Base-by-base conservation (phyloP, 208 protist genomes). In the Vickermania ingenoplastis region DNA sequence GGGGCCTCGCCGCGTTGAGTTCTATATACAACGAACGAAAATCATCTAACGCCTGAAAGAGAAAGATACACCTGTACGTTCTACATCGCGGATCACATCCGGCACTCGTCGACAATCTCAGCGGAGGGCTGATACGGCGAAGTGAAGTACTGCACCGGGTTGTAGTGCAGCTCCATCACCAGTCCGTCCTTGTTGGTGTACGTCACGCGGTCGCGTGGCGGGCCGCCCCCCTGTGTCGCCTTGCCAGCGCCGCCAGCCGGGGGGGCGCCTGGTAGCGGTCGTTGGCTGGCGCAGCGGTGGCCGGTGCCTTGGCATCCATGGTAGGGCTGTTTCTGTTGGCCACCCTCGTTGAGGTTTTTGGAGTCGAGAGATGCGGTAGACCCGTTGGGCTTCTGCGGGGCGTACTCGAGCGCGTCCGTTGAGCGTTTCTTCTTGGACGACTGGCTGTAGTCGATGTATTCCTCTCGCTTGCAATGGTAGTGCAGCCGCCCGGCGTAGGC, bases 391-490 rank as follows among this genome's bases (percentile, higher is more conserved):
- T 53, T 49, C 29, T 49, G 11, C 5, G 26, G 31, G 11, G 21
- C 26, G 54, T 45, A 21, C 23, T 17, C 11, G 14, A 21, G 23
- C 24, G 24, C 5, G 36, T 17, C 25, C 17, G 36, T 14, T 53
- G 23, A 29, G 27, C 54, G 24, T 7, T 45, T 26, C 54, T 59
- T 59, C 29, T 45, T 45, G 13, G 54, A 17, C 14, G 54, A 59
- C 26, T 59, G 27, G 57, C 36, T 53, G 5, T 63, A 48, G 50
- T 63, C 65, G 22, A 58, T 53, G 22, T 69, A 53, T 14, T 56
- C 63, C 49, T 87, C 86, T 29, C 80, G 73, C 25, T 77, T 67
- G 58, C 88, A 94, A 59, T 94, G 88, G 58, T 94, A 94, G 63
- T 94, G 88, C 56, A 94, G 61, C 1, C 53, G 36, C 17, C 80